Conservation (phyloP, 352 stramenopile genomes). For the Globisporangium okanoganense region DNA sequence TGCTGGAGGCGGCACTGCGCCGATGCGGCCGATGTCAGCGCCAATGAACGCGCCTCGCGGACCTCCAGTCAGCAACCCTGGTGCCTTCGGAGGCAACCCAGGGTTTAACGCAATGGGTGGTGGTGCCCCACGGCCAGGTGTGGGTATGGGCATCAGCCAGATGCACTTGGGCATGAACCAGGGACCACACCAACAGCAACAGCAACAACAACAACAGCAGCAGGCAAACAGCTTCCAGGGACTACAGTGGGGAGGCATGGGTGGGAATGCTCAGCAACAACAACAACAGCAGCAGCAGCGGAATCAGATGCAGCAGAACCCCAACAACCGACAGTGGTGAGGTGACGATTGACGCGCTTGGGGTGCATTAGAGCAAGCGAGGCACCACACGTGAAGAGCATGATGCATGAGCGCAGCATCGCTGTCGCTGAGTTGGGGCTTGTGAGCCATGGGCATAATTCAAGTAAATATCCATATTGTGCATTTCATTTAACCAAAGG, state of each 20-base stretch:
- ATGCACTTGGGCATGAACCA: conserved; percentile 77
- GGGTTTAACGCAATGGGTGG: conserved; percentile 43
- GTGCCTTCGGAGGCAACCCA: conserved; percentile 20
- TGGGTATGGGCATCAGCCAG: conserved; percentile 78
- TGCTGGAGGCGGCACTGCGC: conserved; percentile 1
- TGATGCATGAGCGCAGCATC: background rate
- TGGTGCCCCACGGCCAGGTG: conserved; percentile 31
- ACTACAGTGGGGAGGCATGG: conserved; percentile 83
- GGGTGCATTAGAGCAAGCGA: background rate
- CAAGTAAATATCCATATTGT: conserved; percentile 4
- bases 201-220: conserved; percentile 41
- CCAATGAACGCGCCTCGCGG: conserved; percentile 32
- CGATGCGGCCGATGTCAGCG: conserved; percentile 26
- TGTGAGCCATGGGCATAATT: background rate
- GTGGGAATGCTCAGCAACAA: conserved; percentile 32
- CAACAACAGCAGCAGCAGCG: conserved; percentile 49
- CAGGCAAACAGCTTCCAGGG: conserved; percentile 79
- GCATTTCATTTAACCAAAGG: conserved; percentile 1
- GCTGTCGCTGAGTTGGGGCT: background rate
- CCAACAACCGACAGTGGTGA: conserved; percentile 40
- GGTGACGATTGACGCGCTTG: background rate
- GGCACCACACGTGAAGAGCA: background rate
- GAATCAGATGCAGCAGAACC: conserved; percentile 53
- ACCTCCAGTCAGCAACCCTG: conserved; percentile 16
- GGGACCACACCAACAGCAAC: conserved; percentile 22